These are phyloP conservation scores for Hericium rajendrae DNA, from an alignment of 768 basidiomycete species.

Conservation along the genomic window DNA sequence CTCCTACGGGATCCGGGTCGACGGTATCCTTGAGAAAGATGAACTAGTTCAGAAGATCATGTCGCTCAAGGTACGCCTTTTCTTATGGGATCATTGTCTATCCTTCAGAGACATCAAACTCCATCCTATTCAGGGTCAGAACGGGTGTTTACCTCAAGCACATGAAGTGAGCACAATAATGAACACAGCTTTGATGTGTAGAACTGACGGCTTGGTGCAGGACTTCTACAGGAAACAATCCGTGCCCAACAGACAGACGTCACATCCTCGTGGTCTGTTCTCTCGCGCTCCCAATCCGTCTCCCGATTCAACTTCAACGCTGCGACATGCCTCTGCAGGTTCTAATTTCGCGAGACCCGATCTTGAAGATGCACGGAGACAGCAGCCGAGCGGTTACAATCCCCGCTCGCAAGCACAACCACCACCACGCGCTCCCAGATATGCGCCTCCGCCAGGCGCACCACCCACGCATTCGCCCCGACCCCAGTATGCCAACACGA, in stretches of 20 bases:
- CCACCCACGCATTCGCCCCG: constrained; percentile 4
- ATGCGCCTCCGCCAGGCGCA: constrained; percentile 11
- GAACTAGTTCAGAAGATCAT: constrained; percentile 64
- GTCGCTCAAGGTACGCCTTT: constrained; percentile 29
- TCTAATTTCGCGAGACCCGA: constrained; percentile 12
- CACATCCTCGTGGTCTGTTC: constrained; percentile 32
- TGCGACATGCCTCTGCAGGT: constrained; percentile 17
- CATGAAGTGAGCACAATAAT: constrained; percentile 13
- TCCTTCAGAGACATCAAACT: too few relatives aligned
- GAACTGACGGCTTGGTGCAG: constrained; percentile 19
- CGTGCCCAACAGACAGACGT: constrained; percentile 35
- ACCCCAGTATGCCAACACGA: background rate
- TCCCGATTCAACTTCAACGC: constrained; percentile 8
- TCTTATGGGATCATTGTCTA: too few relatives aligned
- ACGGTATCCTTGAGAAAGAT: constrained; percentile 64
- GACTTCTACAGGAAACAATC: constrained; percentile 54
- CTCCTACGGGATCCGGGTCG: constrained; percentile 58
- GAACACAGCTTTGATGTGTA: constrained; percentile 28
- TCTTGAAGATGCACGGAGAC: constrained; percentile 19
- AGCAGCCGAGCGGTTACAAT: constrained; percentile 14
- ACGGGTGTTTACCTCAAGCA: too few relatives aligned
- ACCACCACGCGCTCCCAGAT: constrained; percentile 4
- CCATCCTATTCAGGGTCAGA: too few relatives aligned
- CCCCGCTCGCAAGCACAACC: constrained; percentile 3
- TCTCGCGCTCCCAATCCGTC: constrained; percentile 27